Evolutionary conservation across 441 rosid species (phyloP).

Genomic region (Erodium chrysanthum): DNA sequence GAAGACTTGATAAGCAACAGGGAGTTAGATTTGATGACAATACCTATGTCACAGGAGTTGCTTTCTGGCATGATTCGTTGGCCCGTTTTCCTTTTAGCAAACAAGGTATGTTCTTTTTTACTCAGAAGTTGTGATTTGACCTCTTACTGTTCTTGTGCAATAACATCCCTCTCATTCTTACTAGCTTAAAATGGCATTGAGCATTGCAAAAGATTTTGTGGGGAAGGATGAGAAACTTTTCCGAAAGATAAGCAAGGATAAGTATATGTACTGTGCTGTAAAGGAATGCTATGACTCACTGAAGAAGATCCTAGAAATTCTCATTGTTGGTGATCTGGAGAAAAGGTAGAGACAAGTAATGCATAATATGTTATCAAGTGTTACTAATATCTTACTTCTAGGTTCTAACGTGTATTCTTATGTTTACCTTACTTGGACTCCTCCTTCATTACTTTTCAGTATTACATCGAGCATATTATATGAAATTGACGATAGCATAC

Average conservation of each 20-base stretch:
- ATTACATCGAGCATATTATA: slow-evolving; percentile 42
- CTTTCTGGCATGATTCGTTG: slow-evolving; percentile 60
- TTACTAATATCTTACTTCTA: not conserved
- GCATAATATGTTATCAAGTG: not conserved
- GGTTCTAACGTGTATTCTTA: slow-evolving; percentile 9
- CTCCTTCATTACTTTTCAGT: slow-evolving; percentile 32
- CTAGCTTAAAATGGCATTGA: slow-evolving; percentile 76
- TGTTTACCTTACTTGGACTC: slow-evolving; percentile 13
- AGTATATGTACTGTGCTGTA: slow-evolving; percentile 76
- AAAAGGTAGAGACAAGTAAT: slow-evolving; percentile 45
- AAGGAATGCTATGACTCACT: slow-evolving; percentile 83
- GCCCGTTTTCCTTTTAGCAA: slow-evolving; percentile 94
- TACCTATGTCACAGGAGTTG: slow-evolving; percentile 64
- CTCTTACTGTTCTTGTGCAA: slow-evolving; percentile 19
- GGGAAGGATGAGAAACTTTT: slow-evolving; percentile 63
- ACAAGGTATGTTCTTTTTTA: slow-evolving; percentile 44
- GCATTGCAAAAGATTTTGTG: slow-evolving; percentile 68
- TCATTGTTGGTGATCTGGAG: slow-evolving; percentile 68
- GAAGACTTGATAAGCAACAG: slow-evolving; percentile 95
- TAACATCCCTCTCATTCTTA: slow-evolving; percentile 28
- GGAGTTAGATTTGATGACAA: slow-evolving; percentile 86
- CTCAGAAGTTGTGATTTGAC: not conserved
- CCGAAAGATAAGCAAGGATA: slow-evolving; percentile 65
- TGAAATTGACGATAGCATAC: slow-evolving; percentile 72
- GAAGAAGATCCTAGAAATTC: slow-evolving; percentile 72